Base-by-base conservation (phyloP, 352 stramenopile species). In the Pythium aristosporum region DNA sequence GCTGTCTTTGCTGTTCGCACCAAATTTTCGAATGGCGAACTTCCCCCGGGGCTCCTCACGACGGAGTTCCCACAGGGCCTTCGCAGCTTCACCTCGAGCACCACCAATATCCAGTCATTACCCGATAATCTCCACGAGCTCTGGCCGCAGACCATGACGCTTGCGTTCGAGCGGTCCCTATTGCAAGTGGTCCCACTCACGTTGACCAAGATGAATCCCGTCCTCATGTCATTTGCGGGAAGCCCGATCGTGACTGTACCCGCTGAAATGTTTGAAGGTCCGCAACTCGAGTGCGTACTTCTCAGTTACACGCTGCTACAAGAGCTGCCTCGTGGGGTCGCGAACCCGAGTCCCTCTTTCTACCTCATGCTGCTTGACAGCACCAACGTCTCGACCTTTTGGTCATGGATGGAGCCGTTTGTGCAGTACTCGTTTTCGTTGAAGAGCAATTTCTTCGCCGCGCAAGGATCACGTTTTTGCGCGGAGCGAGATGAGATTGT, bases 91-190 rank as follows among this genome's bases (percentile, higher is more conserved):
- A 3, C 44, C 7, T 11, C 23, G 6, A 46, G 21, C 32, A n/a
- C 10, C 4, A 65, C 34, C 11, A 65, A 65, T 15, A 15, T 65
- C 18, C 2, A 8, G 15, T 11, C 25, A 1, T 6, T 65, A 9
- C 59, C 59, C 6, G 39, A 46, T 7, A 16, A 58, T 15, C 30
- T 65, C 5, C n/a, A 59, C 13, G 7, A 11, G 1, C 6, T 41
- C 2, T 65, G 59, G 59, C 59, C 59, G 10, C 39, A 6, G 15
- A 2, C 9, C 5, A 60, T 65, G 59, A 21, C 34, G 6, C n/a
- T 63, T 5, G 10, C 57, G 20, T 16, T 63, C 11, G 57, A 63
- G 42, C 42, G 9, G n/a, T 48, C 42, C 15, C 11, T 20, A 6
- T 16, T 48, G 5, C n/a, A 23, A 25, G 18, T 5, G n/a, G 42